Evolutionary conservation across 1,139 yeast genomes (phyloP).

Genomic region (Scheffersomyces cryptocercus): DNA sequence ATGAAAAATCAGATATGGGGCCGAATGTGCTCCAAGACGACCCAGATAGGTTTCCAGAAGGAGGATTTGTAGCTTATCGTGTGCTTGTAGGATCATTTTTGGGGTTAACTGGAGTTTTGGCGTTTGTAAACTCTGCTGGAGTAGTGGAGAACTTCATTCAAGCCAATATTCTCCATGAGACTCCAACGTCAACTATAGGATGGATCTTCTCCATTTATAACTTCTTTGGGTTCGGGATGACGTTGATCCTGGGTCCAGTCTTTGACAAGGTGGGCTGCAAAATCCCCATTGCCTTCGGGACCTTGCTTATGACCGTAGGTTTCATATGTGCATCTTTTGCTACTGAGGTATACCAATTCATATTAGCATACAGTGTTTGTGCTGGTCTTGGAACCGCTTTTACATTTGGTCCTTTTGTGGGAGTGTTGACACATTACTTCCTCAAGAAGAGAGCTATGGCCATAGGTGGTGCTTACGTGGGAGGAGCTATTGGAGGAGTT

Average conservation of each 20-base stretch:
- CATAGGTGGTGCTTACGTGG: slow-evolving; percentile 26
- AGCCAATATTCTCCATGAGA: slow-evolving; percentile 16
- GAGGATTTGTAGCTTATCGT: slow-evolving; percentile 21
- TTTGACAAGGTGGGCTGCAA: slow-evolving; percentile 26
- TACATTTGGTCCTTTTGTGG: slow-evolving; percentile 26
- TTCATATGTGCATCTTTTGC: slow-evolving; percentile 24
- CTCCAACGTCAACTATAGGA: slow-evolving; percentile 24
- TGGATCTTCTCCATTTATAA: slow-evolving; percentile 37
- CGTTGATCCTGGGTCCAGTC: slow-evolving; percentile 25
- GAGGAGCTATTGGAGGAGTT: slow-evolving; percentile 34
- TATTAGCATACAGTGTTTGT: slow-evolving; percentile 21
- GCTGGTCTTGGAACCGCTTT: slow-evolving; percentile 27
- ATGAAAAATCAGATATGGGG: too few relatives aligned
- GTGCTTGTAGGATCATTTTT: slow-evolving; percentile 26
- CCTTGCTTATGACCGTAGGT: slow-evolving; percentile 19
- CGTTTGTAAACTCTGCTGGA: slow-evolving; percentile 30
- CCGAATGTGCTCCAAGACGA: slow-evolving; percentile 11
- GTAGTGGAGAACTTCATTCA: slow-evolving; percentile 27
- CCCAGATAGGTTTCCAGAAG: slow-evolving; percentile 27
- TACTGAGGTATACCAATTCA: slow-evolving; percentile 25
- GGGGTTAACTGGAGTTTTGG: slow-evolving; percentile 26
- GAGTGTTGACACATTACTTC: slow-evolving; percentile 26
- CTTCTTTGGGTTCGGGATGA: slow-evolving; percentile 28
- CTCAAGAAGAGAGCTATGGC: slow-evolving; percentile 22
- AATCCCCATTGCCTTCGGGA: slow-evolving; percentile 19